Conservation (phyloP, 2,329 filamentous ascomycete genomes). For the Penicillium sp. region DNA sequence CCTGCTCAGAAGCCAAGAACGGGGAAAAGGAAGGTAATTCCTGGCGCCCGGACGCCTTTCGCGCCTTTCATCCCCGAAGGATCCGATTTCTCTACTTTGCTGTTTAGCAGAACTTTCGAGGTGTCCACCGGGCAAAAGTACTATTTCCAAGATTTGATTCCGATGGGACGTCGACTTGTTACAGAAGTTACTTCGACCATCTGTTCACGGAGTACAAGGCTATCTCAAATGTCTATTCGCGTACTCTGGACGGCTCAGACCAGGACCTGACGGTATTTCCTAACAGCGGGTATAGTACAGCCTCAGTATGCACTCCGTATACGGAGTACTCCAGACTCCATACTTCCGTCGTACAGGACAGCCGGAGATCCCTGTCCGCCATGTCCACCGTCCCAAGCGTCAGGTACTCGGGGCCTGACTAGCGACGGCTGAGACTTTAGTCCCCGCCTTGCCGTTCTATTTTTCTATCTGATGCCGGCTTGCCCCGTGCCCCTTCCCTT, state of each 20-base stretch:
- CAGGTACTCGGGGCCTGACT: slow-evolving; percentile 19
- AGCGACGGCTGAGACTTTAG: slow-evolving; percentile 20
- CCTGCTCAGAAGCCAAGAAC: neutral
- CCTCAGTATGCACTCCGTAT: neutral
- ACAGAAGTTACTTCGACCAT: neutral
- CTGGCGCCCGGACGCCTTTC: neutral
- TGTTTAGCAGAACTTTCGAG: neutral
- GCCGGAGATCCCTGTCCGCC: slow-evolving; percentile 25
- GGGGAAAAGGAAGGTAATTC: neutral
- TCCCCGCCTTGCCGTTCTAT: slow-evolving; percentile 17
- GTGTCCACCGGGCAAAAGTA: slow-evolving; percentile 8
- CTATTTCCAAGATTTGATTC: neutral
- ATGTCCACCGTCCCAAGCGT: slow-evolving; percentile 22
- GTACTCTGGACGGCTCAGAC: neutral
- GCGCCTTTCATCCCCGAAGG: neutral
- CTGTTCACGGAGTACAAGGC: no score
- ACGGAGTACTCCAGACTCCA: neutral
- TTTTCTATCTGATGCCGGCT: slow-evolving; percentile 20
- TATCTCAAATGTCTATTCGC: neutral
- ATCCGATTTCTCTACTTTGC: neutral
- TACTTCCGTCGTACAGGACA: slow-evolving; percentile 15
- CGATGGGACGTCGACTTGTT: neutral
- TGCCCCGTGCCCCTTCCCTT: slow-evolving; percentile 18
- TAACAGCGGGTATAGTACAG: neutral
- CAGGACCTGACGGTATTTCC: neutral